Conservation (phyloP, 306 rosid genomes). For the Spatholobus suberectus region DNA sequence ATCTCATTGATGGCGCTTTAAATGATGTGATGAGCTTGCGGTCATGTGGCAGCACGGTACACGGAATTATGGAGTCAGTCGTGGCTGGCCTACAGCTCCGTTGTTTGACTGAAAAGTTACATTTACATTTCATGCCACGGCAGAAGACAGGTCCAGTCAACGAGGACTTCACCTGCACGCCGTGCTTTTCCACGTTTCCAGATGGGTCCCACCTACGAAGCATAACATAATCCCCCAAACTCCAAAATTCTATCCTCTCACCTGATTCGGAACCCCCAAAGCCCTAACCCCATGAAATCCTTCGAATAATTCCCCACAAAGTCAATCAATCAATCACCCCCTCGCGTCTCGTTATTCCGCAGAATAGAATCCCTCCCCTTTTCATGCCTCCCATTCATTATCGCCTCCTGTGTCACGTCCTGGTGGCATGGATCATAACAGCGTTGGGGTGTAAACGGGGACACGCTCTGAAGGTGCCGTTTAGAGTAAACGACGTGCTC, state of each 20-base stretch:
- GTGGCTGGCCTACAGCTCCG: neutral
- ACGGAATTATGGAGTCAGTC: neutral
- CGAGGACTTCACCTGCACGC: neutral
- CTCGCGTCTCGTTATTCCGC: too few species aligned
- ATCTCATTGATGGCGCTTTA: too few species aligned
- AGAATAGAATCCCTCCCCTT: neutral
- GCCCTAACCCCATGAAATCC: constrained; percentile 2
- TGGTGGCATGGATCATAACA: constrained; percentile 47
- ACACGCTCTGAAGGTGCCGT: constrained; percentile 65
- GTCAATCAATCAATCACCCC: neutral
- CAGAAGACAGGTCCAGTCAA: neutral
- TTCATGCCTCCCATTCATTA: neutral
- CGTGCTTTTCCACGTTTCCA: neutral
- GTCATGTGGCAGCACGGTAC: neutral
- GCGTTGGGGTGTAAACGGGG: constrained; percentile 16
- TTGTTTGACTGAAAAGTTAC: neutral
- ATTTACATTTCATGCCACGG: too few species aligned
- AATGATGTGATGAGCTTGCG: too few species aligned
- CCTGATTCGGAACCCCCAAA: neutral
- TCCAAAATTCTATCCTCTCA: neutral
- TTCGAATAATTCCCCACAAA: neutral
- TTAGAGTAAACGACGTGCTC: constrained; percentile 72
- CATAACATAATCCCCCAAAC: neutral
- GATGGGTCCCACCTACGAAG: neutral
- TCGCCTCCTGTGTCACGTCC: neutral